These are phyloP conservation scores for Schizopora paradoxa DNA, from an alignment of 1,284 basidiomycete species.

Conservation along the genomic window DNA sequence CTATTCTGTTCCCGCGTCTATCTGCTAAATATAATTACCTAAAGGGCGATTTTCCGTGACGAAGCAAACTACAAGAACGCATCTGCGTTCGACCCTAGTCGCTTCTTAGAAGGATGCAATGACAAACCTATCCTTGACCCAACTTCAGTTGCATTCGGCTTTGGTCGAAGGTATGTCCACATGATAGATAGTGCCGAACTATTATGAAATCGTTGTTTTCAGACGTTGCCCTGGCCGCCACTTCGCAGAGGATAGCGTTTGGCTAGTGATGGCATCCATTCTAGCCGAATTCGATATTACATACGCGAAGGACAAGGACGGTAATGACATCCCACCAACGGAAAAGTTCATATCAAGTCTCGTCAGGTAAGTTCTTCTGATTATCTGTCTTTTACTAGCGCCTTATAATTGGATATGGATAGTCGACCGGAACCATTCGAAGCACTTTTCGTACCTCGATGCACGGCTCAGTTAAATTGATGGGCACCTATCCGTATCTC, in stretches of 20 bases:
- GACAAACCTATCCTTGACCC: not conserved
- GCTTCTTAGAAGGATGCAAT: not conserved
- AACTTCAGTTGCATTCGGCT: not conserved
- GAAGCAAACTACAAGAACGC: not conserved
- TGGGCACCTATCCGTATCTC: no score
- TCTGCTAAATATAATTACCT: not conserved
- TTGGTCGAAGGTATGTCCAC: constrained; percentile 23
- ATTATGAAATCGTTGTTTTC: not conserved
- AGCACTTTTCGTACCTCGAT: no score
- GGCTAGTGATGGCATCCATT: constrained; percentile 6
- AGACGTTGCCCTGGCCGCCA: constrained; percentile 14
- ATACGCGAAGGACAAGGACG: constrained; percentile 8
- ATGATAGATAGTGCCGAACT: no score
- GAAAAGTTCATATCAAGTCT: no score
- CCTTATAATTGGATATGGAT: not conserved
- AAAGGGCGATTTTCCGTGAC: not conserved
- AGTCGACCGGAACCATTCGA: constrained; percentile 12
- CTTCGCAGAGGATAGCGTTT: constrained; percentile 11
- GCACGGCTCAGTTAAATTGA: no score
- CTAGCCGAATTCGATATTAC: constrained; percentile 6
- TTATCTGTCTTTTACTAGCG: no score
- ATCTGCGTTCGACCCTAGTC: not conserved
- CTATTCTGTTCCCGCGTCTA: not conserved
- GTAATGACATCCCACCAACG: constrained; percentile 12
- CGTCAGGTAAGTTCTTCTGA: not conserved